Evolutionary conservation across 352 stramenopile species (phyloP), one percentile per base, ranked within the genome.

Genomic region (Stramenopiles sp.): DNA sequence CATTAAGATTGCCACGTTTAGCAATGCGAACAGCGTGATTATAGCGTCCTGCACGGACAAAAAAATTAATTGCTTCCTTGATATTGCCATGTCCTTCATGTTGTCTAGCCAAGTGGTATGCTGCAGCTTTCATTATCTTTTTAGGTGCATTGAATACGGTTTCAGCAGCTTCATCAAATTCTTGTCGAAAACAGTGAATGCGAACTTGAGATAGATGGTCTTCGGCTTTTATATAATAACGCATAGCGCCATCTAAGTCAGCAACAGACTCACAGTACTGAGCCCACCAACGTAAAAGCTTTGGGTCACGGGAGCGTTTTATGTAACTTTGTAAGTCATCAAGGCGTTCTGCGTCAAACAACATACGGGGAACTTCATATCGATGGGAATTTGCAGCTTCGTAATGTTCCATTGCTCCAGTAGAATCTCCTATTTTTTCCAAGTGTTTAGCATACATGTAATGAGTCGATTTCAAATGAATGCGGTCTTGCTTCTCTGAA

Each of bases 21-120:
- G 71, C 70, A 8, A 90, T 48, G 2, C 73, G 64, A 41, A 89
- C 85, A 0, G 75, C 73, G 48, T 91, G 73, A 43, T 81, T 79
- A 56, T 83, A 87, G 40, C 71, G 71, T 2, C 63, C 61, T 7
- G 65, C 68, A 7, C 54, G 57, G 0, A 61, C 66, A 46, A 76
- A 91, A 42, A 84, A 86, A 40, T 72, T 60, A 10, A 91, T 80
- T 0, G 76, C 75, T 23, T 69, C 66, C 10, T 58, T 53, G 20
- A 68, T 58, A 12, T 85, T 64, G 15, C 65, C 66, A 29, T 60
- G 53, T 1, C 53, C 52, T 46, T 84, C 68, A 29, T 78, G 68
- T 42, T 85, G 66, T 7, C 67, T 54, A 19, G 67, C 70, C 5
- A 85, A 52, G 45, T 79, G 65, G 43, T 75, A 80, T 5, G 65